Conservation (phyloP, 345 rosid genomes). For the Crucihimalaya himalaica region DNA sequence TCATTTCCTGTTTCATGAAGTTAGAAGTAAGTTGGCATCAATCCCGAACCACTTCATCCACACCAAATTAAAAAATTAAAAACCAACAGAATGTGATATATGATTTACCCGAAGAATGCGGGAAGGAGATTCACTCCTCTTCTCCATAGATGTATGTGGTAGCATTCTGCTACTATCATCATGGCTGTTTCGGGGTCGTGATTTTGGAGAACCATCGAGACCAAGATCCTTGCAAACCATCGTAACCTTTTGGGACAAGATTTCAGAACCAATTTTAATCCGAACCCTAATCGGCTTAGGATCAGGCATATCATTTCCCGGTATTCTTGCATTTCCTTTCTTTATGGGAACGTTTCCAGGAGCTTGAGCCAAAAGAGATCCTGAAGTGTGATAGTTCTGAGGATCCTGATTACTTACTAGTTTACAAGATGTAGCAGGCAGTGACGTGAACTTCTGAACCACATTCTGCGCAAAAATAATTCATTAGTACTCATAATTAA, state of each 20-base stretch:
- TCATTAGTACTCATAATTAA: neutral
- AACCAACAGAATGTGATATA: slow-evolving; percentile 38
- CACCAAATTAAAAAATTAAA: neutral
- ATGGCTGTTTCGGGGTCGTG: slow-evolving; percentile 49
- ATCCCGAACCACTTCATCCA: slow-evolving; percentile 25
- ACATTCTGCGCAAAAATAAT: slow-evolving; percentile 46
- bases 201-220: slow-evolving; percentile 60
- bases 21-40: slow-evolving; percentile 29
- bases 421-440: slow-evolving; percentile 31
- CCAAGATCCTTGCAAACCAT: slow-evolving; percentile 54
- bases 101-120: slow-evolving; percentile 64
- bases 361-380: slow-evolving; percentile 37
- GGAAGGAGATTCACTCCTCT: slow-evolving; percentile 50
- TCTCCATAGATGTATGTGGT: slow-evolving; percentile 26
- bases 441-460: slow-evolving; percentile 48
- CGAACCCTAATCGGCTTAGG: slow-evolving; percentile 56
- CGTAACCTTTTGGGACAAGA: slow-evolving; percentile 44
- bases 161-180: slow-evolving; percentile 47
- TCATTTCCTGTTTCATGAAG: slow-evolving; percentile 64
- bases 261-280: slow-evolving; percentile 61
- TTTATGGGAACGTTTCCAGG: slow-evolving; percentile 34
- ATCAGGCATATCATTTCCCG: slow-evolving; percentile 35
- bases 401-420: slow-evolving; percentile 29
- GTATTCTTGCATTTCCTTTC: slow-evolving; percentile 42
- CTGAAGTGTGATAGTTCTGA: slow-evolving; percentile 40